Percentiles rank a stretch among this genome's conserved stretches.
These are phyloP conservation scores for Flaveria sonorensis DNA, from an alignment of 129 eudicot species.

Conservation along the genomic window DNA sequence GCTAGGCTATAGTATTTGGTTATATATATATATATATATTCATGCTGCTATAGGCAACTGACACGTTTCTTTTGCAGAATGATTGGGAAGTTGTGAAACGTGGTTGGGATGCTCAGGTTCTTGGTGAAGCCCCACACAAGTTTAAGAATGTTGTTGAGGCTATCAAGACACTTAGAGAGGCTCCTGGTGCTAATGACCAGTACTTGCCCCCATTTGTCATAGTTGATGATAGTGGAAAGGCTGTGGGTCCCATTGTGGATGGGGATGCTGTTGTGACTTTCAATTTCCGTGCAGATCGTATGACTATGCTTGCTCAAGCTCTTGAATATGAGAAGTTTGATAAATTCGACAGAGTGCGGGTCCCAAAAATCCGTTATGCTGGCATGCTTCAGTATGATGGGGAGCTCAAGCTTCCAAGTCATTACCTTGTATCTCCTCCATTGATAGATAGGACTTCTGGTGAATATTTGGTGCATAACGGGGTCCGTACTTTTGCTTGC, in stretches of 20 bases:
- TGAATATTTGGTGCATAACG: constrained; percentile 76
- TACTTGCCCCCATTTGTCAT: constrained; percentile 86
- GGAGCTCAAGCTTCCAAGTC: constrained; percentile 87
- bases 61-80: constrained; percentile 48
- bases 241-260: constrained; percentile 87
- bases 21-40: neutral
- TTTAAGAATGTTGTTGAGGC: constrained; percentile 78
- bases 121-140: constrained; percentile 93
- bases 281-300: constrained; percentile 93
- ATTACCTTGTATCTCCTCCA: constrained; percentile 95
- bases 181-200: constrained; percentile 69
- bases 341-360: constrained; percentile 78
- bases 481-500: constrained; percentile 91
- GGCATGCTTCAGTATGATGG: constrained; percentile 99
- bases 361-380: constrained; percentile 86
- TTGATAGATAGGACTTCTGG: constrained; percentile 94
- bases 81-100: constrained; percentile 95
- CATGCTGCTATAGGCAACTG: neutral
- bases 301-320: constrained; percentile 95
- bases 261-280: constrained; percentile 96
- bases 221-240: constrained; percentile 70
- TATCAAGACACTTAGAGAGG: constrained; percentile 67
- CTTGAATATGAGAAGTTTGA: constrained; percentile 84
- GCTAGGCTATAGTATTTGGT: neutral
- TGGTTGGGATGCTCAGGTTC: constrained; percentile 99